Percentiles rank a stretch among this genome's conserved stretches.
Conservation (phyloP, 495 filamentous ascomycete species). For the Choiromyces venosus region DNA sequence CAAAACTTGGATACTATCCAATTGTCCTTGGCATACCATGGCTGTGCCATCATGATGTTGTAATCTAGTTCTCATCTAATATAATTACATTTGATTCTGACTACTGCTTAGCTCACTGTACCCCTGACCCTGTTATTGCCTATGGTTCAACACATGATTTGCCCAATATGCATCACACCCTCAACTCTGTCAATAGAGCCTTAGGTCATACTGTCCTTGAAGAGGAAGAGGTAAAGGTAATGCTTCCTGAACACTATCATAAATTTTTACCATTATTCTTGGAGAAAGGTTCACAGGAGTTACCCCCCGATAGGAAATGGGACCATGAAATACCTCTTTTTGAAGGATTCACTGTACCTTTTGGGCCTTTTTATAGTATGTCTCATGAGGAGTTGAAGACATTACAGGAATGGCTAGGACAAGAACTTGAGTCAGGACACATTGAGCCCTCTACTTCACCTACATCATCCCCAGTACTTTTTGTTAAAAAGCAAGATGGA, state of each 20-base stretch:
- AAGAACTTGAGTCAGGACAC: constrained; percentile 7
- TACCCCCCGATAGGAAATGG: constrained; percentile 6
- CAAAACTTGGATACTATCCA: background rate
- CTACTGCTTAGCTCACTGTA: no score
- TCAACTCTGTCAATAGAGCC: no score
- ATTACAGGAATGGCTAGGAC: constrained; percentile 1
- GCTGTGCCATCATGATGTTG: background rate
- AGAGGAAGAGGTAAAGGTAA: background rate
- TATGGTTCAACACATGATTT: no score
- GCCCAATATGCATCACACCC: no score
- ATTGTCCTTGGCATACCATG: background rate
- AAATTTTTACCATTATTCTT: constrained; percentile 5
- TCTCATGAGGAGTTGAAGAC: constrained; percentile 4
- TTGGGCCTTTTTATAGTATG: constrained; percentile 10
- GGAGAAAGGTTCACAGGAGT: background rate
- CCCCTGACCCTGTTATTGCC: no score
- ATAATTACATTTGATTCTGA: no score
- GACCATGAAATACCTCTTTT: constrained; percentile 11
- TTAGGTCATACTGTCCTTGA: no score
- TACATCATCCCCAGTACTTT: constrained; percentile 1
- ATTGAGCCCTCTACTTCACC: constrained; percentile 6
- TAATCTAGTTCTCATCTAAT: no score
- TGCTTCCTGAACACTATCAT: background rate
- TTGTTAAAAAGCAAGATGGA: constrained; percentile 14
- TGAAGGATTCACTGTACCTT: constrained; percentile 11